Base-by-base conservation (phyloP, 345 rosid genomes). In the Nasturtium officinale region DNA sequence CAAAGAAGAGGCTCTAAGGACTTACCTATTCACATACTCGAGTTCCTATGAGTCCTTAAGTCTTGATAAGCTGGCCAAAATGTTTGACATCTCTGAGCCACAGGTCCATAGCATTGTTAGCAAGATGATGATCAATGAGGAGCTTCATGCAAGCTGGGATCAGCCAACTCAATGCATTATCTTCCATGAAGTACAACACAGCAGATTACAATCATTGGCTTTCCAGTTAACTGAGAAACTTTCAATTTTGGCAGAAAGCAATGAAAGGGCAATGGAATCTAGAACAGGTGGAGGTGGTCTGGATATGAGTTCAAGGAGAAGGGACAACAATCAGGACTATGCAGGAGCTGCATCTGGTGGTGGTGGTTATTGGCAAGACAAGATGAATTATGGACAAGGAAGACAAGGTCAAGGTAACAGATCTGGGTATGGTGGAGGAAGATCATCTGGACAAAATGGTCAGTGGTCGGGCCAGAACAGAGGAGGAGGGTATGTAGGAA, bases 1-100 rank as follows among this genome's bases (percentile, higher is more conserved):
- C 62, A 93, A 90, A 79, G 98, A 90, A 79, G 97, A 86, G 76
- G 96, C 94, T 76, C 37, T 93, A 53, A 84, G 92, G 84, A 90
- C 94, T 7, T 90, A 83, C 69, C 90, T 93, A 20, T 82, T 93
- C 32, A 86, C 92, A 32, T 87, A 82, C 80, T 79, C 90, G 3
- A 76, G 83, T 13, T 84, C 94, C 3, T 93, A 89, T 2, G 82
- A 85, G 54, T 81, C 96, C 1, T 69, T 87, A 30, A 79, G 92
- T 75, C 83, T 89, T 81, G 96, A 85, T 62, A 86, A 85, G 63
- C 85, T 90, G 47, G 76, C 88, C 35, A 86, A 82, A 71, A 89
- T 90, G 90, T 93, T 93, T 79, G 94, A 89, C 62, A 80, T 93
- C 40, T 69, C 87, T 0, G 87, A 79, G 51, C 77, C 79, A 20